Evolutionary conservation across 2,329 filamentous ascomycete species (phyloP).

Genomic region (Xylariaceae sp.): DNA sequence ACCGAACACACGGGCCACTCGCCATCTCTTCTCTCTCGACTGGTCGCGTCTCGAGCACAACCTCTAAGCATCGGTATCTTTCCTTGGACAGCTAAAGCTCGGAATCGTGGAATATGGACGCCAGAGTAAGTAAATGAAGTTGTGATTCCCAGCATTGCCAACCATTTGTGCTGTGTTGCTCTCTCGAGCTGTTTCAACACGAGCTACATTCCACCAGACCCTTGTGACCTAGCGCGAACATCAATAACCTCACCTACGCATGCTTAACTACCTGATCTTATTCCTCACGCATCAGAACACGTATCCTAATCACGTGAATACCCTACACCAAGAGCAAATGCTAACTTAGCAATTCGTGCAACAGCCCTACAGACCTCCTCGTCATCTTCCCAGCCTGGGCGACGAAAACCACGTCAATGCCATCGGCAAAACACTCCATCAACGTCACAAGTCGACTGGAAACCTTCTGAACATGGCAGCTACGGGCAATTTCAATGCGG

Average conservation of each 20-base stretch:
- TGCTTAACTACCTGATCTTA: background rate
- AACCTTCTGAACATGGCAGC: conserved; percentile 59
- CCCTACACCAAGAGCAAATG: conserved; percentile 1
- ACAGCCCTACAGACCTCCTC: conserved; percentile 73
- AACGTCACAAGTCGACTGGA: conserved; percentile 82
- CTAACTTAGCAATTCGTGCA: conserved; percentile 29
- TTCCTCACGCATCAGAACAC: background rate
- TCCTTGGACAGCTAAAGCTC: background rate
- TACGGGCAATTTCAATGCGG: conserved; percentile 64
- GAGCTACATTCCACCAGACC: conserved; percentile 12
- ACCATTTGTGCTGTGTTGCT: conserved; percentile 7
- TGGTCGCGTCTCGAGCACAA: conserved; percentile 7
- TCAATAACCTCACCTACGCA: background rate
- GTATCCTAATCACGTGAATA: background rate
- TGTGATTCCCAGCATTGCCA: background rate
- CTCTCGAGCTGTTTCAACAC: conserved; percentile 2
- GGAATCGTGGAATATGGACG: conserved; percentile 32
- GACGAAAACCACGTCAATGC: conserved; percentile 73
- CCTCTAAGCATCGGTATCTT: conserved; percentile 9
- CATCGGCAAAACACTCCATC: conserved; percentile 70
- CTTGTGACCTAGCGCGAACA: background rate
- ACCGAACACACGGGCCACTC: background rate
- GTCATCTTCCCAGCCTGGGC: conserved; percentile 63
- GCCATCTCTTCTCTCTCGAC: background rate
- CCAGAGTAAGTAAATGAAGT: conserved; percentile 33